Percentiles rank a stretch among this genome's conserved stretches.
phyloP scores from a whole-genome alignment of 2,329 filamentous ascomycete species.

The Sarocladiaceae sp. region DNA sequence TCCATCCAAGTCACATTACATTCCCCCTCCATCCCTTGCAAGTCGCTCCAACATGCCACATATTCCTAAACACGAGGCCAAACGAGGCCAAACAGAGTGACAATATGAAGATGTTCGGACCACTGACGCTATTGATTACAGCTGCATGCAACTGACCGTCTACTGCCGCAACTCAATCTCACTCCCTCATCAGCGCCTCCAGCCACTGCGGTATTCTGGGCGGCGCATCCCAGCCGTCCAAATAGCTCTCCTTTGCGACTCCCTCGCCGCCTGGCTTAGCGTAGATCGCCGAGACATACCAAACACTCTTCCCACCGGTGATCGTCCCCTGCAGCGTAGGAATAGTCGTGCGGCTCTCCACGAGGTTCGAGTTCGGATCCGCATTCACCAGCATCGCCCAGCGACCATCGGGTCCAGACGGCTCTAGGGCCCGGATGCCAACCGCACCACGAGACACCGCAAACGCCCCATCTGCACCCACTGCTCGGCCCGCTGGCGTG shows the following conservation, averaged over 20 bases:
- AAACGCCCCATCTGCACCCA: slow-evolving; percentile 46
- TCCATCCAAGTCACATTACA: slow-evolving; percentile 7
- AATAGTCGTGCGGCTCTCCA: slow-evolving; percentile 65
- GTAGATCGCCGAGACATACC: slow-evolving; percentile 67
- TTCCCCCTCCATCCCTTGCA: not conserved
- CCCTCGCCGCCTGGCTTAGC: slow-evolving; percentile 55
- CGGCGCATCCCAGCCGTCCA: slow-evolving; percentile 53
- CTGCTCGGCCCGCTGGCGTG: slow-evolving; percentile 46
- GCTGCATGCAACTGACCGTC: not conserved
- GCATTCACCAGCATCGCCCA: slow-evolving; percentile 63
- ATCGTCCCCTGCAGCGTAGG: slow-evolving; percentile 62
- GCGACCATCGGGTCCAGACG: slow-evolving; percentile 32
- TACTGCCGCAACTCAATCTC: not conserved
- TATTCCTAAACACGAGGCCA: too few species aligned
- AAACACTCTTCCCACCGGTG: slow-evolving; percentile 48
- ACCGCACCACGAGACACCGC: slow-evolving; percentile 50
- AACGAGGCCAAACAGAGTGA: too few species aligned
- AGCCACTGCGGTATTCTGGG: slow-evolving; percentile 58
- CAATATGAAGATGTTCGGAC: too few species aligned
- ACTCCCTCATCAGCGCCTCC: slow-evolving; percentile 37
- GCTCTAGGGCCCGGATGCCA: slow-evolving; percentile 51
- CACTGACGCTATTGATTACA: not conserved
- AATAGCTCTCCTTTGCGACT: slow-evolving; percentile 45
- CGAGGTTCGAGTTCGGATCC: slow-evolving; percentile 72
- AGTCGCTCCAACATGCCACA: not conserved